phyloP scores from a whole-genome alignment of 306 rosid genomes.

The Albizia julibrissin region DNA sequence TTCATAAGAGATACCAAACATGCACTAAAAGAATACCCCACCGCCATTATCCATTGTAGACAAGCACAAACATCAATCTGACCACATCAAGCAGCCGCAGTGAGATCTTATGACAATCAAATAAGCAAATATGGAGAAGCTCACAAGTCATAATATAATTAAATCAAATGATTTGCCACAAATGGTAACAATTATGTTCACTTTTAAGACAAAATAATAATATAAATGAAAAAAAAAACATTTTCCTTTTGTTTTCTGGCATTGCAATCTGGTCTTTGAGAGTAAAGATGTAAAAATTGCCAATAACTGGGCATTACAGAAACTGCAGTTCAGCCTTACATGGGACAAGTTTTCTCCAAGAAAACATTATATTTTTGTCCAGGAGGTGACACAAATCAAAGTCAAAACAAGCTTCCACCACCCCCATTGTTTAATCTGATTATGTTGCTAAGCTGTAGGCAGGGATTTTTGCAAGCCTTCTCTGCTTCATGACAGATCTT shows the following conservation, averaged over 20 bases:
- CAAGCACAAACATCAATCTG: neutral
- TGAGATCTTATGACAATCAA: neutral
- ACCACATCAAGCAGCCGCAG: neutral
- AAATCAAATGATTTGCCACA: neutral
- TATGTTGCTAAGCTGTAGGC: conserved; percentile 66
- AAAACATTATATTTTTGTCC: neutral
- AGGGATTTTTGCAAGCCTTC: conserved; percentile 64
- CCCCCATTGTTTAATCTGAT: conserved; percentile 31
- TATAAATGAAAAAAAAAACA: neutral
- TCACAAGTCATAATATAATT: neutral
- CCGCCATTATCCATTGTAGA: neutral
- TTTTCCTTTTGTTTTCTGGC: neutral
- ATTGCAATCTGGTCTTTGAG: neutral
- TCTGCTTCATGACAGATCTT: conserved; percentile 55
- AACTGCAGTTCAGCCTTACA: neutral
- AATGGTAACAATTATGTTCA: neutral
- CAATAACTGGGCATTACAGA: neutral
- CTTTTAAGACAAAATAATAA: neutral
- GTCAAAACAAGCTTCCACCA: neutral
- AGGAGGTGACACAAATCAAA: neutral
- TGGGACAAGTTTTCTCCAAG: neutral
- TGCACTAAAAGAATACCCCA: too few relatives aligned
- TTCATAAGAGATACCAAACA: too few relatives aligned
- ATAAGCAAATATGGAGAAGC: neutral
- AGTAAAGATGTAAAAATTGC: neutral